Evolutionary conservation across 1,139 yeast species (phyloP).

Genomic region (Hansenula sp.): DNA sequence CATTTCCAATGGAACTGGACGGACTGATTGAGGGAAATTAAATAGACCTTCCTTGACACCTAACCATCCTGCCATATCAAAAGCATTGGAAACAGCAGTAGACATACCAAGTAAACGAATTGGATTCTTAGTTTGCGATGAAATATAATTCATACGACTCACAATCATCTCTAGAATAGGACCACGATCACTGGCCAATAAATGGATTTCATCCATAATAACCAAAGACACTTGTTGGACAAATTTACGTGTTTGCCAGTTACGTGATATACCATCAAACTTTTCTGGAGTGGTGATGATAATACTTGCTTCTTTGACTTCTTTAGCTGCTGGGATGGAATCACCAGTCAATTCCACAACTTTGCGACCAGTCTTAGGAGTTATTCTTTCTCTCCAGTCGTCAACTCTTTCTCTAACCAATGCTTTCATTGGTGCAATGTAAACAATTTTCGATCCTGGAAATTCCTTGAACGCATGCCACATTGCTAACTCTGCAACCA

Average conservation of each 20-base stretch:
- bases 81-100: constrained; percentile 96
- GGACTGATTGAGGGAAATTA: constrained; percentile 91
- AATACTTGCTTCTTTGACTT: constrained; percentile 85
- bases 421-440: constrained; percentile 99
- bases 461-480: constrained; percentile 89
- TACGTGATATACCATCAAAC: constrained; percentile 97
- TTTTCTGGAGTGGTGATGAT: constrained; percentile 97
- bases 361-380: constrained; percentile 55
- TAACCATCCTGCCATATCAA: constrained; percentile 98
- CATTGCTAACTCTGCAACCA: constrained; percentile 93
- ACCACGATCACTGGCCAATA: constrained; percentile 96
- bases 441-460: constrained; percentile 83
- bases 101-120: constrained; percentile 89
- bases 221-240: constrained; percentile 89
- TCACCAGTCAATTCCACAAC: constrained; percentile 97
- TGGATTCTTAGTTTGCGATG: constrained; percentile 69
- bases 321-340: constrained; percentile 83
- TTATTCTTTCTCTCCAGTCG: constrained; percentile 81
- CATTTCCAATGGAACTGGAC: constrained; percentile 98
- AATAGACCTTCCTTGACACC: constrained; percentile 86
- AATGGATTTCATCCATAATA: constrained; percentile 97
- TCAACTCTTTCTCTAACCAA: constrained; percentile 94
- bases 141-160: constrained; percentile 92
- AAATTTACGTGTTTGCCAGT: constrained; percentile 93
- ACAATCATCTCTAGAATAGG: constrained; percentile 98